Percentiles rank a stretch among this genome's conserved stretches.
Evolutionary conservation across 2,329 filamentous ascomycete species (phyloP).

Genomic region (Aspergillus fumigatus): DNA sequence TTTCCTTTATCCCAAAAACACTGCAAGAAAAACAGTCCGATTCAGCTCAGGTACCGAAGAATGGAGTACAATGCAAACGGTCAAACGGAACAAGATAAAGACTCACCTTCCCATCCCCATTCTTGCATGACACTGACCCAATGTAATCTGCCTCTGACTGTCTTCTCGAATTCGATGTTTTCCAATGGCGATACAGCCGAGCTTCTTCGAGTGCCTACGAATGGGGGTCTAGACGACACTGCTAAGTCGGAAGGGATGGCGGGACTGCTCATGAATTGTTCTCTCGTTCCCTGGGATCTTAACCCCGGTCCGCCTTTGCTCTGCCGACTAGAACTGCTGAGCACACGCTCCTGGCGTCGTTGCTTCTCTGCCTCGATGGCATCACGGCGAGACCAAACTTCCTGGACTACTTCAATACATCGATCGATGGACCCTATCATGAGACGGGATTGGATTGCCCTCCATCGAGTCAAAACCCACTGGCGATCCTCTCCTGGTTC

Average conservation of each 20-base stretch:
- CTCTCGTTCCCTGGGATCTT: background rate
- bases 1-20: conserved; percentile 37
- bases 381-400: conserved; percentile 64
- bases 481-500: conserved; percentile 55
- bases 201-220: conserved; percentile 19
- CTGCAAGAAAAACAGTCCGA: conserved; percentile 11
- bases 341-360: conserved; percentile 25
- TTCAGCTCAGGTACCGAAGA: conserved; percentile 1
- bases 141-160: conserved; percentile 62
- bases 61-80: background rate
- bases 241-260: conserved; percentile 7
- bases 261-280: background rate
- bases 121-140: conserved; percentile 70
- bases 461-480: conserved; percentile 63
- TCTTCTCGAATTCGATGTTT: conserved; percentile 55
- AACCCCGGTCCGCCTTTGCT: background rate
- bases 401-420: conserved; percentile 59
- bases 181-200: conserved; percentile 33
- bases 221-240: conserved; percentile 7
- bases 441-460: conserved; percentile 56
- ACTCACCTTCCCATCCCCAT: conserved; percentile 67
- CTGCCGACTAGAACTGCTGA: conserved; percentile 15
- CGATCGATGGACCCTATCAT: conserved; percentile 65
- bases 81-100: background rate
- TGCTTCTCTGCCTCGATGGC: conserved; percentile 42